A percentile compares a stretch with the other conserved stretches of the same genome.
Conservation (phyloP, 2,329 filamentous ascomycete genomes). For the Cercospora sp. region DNA sequence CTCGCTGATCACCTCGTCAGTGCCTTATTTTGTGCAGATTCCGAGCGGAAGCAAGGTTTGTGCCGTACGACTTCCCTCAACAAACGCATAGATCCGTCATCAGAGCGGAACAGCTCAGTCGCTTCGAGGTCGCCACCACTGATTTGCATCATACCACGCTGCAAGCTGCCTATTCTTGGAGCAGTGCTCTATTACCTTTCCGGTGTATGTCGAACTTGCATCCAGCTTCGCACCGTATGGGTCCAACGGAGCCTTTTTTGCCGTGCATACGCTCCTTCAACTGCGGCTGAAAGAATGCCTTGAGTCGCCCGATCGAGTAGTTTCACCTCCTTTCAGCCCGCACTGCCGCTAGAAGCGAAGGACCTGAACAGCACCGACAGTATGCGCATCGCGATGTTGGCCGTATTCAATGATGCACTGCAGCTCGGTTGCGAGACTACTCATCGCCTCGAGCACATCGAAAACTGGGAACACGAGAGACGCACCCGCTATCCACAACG, state of each 20-base stretch:
- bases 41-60: background rate
- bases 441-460: background rate
- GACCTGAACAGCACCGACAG: background rate
- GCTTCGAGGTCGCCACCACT: background rate
- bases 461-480: background rate
- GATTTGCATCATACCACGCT: background rate
- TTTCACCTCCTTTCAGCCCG: background rate
- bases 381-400: background rate
- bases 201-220: background rate
- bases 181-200: background rate
- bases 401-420: background rate
- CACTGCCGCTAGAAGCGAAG: background rate
- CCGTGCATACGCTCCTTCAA: background rate
- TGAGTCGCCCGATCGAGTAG: background rate
- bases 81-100: background rate
- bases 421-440: background rate
- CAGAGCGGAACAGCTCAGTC: background rate
- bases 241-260: background rate
- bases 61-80: conserved; percentile 1
- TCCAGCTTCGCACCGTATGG: background rate
- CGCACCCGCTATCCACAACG: background rate
- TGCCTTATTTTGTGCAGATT: conserved; percentile 2
- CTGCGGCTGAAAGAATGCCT: background rate
- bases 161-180: background rate
- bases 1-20: conserved; percentile 6